Conservation (phyloP, 768 basidiomycete species). For the Leucocoprinus birnbaumii region DNA sequence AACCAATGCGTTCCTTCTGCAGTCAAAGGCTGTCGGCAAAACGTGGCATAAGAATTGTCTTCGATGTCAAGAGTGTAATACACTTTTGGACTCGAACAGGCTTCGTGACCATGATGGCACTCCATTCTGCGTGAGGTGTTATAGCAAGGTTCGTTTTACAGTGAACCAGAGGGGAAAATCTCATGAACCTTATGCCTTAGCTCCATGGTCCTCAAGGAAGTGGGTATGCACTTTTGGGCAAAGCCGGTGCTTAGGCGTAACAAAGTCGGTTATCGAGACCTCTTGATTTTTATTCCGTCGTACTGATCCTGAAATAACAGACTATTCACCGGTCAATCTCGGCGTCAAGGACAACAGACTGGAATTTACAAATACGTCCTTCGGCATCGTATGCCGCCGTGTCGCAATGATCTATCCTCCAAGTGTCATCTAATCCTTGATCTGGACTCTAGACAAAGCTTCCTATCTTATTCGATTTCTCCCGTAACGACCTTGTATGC, state of each 20-base stretch:
- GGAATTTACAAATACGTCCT: too few relatives aligned
- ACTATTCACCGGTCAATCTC: too few relatives aligned
- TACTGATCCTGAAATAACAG: too few relatives aligned
- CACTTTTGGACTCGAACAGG: slow-evolving; percentile 65
- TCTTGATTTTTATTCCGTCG: too few relatives aligned
- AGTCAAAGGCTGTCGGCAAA: slow-evolving; percentile 82
- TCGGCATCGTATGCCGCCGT: too few relatives aligned
- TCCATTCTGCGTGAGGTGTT: slow-evolving; percentile 70
- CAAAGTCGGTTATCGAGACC: background rate
- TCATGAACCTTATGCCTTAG: slow-evolving; percentile 29
- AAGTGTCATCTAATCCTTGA: too few relatives aligned
- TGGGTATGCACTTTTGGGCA: slow-evolving; percentile 70
- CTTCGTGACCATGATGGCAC: slow-evolving; percentile 75
- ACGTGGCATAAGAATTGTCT: slow-evolving; percentile 78
- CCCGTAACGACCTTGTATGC: too few relatives aligned
- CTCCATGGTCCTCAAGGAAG: slow-evolving; percentile 69
- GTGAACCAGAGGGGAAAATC: background rate
- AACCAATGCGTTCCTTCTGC: background rate
- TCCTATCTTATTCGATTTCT: too few relatives aligned
- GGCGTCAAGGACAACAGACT: too few relatives aligned
- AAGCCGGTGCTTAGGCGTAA: slow-evolving; percentile 27
- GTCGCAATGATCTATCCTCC: too few relatives aligned
- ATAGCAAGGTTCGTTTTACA: slow-evolving; percentile 50
- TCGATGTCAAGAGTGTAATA: slow-evolving; percentile 71
- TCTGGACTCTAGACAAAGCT: too few relatives aligned